These are phyloP conservation scores for Gastrodia elata DNA, from an alignment of 106 monocot species.

Conservation along the genomic window DNA sequence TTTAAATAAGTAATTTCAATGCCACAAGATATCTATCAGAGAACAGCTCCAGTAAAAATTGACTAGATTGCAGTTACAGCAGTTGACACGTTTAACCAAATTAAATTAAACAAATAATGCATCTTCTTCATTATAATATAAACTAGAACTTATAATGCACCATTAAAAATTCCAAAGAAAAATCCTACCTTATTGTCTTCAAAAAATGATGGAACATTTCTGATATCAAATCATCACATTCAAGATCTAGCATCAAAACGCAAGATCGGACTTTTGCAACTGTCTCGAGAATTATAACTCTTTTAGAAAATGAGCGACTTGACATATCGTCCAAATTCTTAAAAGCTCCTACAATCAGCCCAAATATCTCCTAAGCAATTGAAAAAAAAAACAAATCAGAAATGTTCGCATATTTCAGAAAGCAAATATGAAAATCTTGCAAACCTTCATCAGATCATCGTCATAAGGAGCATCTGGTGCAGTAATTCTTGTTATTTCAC, in stretches of 20 bases:
- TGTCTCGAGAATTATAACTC: constrained; percentile 69
- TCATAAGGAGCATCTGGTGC: constrained; percentile 74
- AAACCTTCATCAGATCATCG: constrained; percentile 78
- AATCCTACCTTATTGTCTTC: constrained; percentile 47
- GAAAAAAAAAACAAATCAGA: not conserved
- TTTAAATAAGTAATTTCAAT: no score
- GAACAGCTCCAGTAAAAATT: no score
- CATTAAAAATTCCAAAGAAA: no score
- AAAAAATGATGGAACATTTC: constrained; percentile 66
- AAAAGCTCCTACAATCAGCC: constrained; percentile 54
- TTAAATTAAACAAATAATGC: no score
- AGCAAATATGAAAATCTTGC: no score
- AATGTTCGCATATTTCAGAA: no score
- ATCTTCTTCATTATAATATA: no score
- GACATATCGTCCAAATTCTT: constrained; percentile 40
- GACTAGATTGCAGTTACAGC: no score
- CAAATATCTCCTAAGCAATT: constrained; percentile 42
- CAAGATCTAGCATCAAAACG: constrained; percentile 77
- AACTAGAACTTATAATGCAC: no score
- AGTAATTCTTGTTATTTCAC: constrained; percentile 79
- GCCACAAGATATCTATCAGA: no score
- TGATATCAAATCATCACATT: constrained; percentile 55
- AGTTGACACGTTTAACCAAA: no score
- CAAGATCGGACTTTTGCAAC: constrained; percentile 67
- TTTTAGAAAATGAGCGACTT: constrained; percentile 33